phyloP scores from a whole-genome alignment of 768 basidiomycete species.

The Amanita thiersii region DNA sequence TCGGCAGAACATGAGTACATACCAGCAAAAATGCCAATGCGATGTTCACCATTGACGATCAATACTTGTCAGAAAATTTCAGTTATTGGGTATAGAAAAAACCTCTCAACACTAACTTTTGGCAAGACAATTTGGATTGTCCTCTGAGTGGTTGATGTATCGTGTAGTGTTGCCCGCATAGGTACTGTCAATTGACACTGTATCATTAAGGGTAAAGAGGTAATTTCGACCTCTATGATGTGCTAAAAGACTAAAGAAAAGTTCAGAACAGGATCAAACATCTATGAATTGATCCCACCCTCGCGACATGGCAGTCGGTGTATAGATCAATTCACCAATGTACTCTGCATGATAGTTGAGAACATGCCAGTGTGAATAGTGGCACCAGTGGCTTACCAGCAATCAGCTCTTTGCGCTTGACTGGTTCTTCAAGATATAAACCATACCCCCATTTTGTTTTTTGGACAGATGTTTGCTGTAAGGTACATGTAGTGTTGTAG shows the following conservation, averaged over 20 bases:
- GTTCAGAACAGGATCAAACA: not conserved
- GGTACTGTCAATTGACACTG: conserved; percentile 44
- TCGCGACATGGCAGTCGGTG: conserved; percentile 39
- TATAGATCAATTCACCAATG: conserved; percentile 50
- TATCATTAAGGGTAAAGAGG: conserved; percentile 44
- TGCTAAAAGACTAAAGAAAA: conserved; percentile 25
- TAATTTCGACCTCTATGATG: conserved; percentile 50
- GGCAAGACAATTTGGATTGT: conserved; percentile 37
- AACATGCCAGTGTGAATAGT: not conserved
- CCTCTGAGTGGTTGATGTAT: conserved; percentile 54
- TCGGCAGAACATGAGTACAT: conserved; percentile 3
- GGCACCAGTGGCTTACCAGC: conserved; percentile 24
- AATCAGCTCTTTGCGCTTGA: conserved; percentile 37
- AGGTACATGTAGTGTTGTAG: conserved; percentile 7
- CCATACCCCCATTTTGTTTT: conserved; percentile 46
- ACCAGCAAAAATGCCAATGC: conserved; percentile 59
- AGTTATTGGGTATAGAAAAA: not conserved
- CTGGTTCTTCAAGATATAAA: conserved; percentile 39
- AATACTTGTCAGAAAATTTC: conserved; percentile 15
- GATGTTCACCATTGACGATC: conserved; percentile 62
- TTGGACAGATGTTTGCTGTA: conserved; percentile 33
- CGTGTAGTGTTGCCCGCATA: conserved; percentile 55
- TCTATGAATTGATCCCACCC: conserved; percentile 28
- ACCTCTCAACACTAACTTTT: conserved; percentile 23
- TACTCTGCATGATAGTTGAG: conserved; percentile 40